phyloP scores from a whole-genome alignment of 768 basidiomycete species.

The Tricholoma saponaceum region DNA sequence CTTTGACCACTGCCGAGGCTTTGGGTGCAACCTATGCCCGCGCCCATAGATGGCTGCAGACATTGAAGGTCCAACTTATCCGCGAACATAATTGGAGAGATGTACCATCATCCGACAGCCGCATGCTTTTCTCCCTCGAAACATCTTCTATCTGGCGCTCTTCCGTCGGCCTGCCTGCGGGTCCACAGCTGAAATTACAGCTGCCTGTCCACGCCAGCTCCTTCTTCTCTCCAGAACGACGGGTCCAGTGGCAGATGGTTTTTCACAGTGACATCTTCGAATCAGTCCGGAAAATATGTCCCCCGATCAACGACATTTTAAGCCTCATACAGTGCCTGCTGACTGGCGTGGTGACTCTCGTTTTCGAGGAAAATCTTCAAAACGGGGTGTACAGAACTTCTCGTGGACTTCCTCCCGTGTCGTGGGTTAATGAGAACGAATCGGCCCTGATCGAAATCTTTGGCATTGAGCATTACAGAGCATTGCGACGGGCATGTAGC shows the following conservation, averaged over 20 bases:
- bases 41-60: slow-evolving; percentile 71
- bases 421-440: slow-evolving; percentile 75
- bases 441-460: slow-evolving; percentile 66
- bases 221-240: slow-evolving; percentile 81
- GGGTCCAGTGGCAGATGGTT: slow-evolving; percentile 88
- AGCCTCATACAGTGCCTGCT: slow-evolving; percentile 68
- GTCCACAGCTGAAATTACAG: slow-evolving; percentile 67
- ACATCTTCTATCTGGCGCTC: slow-evolving; percentile 77
- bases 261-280: slow-evolving; percentile 78
- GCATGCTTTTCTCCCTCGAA: slow-evolving; percentile 79
- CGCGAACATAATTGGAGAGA: slow-evolving; percentile 71
- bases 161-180: slow-evolving; percentile 68
- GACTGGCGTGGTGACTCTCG: slow-evolving; percentile 66
- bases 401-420: slow-evolving; percentile 71
- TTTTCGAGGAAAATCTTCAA: slow-evolving; percentile 71
- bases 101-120: slow-evolving; percentile 49
- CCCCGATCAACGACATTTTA: slow-evolving; percentile 67
- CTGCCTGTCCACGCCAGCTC: slow-evolving; percentile 78
- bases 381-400: slow-evolving; percentile 70
- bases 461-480: slow-evolving; percentile 66
- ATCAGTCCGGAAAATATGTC: slow-evolving; percentile 61
- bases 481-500: slow-evolving; percentile 67
- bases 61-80: slow-evolving; percentile 59
- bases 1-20: slow-evolving; percentile 79
- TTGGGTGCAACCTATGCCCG: slow-evolving; percentile 77